Evolutionary conservation across 2,329 filamentous ascomycete genomes (phyloP), one percentile per base, ranked within the genome.

Genomic region (Xylariaceae sp.): DNA sequence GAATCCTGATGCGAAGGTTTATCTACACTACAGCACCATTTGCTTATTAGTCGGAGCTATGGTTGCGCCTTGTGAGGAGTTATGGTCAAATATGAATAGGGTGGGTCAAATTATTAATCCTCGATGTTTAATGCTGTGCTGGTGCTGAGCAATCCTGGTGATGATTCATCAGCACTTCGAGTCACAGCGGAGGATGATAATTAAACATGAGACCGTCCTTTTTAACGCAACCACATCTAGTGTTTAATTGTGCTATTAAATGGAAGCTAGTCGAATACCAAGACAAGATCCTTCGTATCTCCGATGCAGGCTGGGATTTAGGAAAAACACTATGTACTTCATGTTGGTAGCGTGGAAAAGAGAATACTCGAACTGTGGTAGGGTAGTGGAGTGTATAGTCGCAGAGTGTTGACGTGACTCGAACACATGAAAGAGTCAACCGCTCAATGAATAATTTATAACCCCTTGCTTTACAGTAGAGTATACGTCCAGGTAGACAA

Each of bases 21-120:
- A 26, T 24, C 29, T 21, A 17, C 26, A 50, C 24, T 26, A 24
- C 12, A 11, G n/a, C n/a, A n/a, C n/a, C n/a, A n/a, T n/a, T n/a
- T n/a, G n/a, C n/a, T n/a, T 17, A 33, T 23, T 21, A 37, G 28
- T 51, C 46, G 45, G 52, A 40, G 56, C 34, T 52, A 50, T 48
- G 41, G 51, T 48, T 58, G 43, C 28, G 50, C 49, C 41, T 45
- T 28, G 41, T 34, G 47, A 34, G 37, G 50, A 36, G 51, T 41
- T 47, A 48, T 33, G 14, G 19, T 3, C 28, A 29, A 19, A 37
- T 23, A 23, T 21, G 33, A 16, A 36, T 24, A 48, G 44, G 21
- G 57, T 55, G 61, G 61, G 55, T 43, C 48, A 33, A 60, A 60
- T 62, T 62, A 62, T 62, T 62, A 64, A 64, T 64, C 59, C 37